phyloP scores from a whole-genome alignment of 2,329 filamentous ascomycete species.

The Pseudogymnoascus sp. region DNA sequence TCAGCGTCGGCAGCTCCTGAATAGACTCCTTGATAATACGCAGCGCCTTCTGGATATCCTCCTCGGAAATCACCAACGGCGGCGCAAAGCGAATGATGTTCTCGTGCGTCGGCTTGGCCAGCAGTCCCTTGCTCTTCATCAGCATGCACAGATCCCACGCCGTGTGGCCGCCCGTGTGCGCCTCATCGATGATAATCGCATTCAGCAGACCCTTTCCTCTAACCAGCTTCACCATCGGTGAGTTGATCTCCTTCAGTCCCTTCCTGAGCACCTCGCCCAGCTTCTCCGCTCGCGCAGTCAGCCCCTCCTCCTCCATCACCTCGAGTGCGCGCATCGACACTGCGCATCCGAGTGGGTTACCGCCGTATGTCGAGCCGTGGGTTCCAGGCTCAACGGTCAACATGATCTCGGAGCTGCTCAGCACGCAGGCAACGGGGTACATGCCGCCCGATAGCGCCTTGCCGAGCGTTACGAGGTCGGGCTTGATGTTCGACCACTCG shows the following conservation, averaged over 20 bases:
- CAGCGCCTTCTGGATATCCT: slow-evolving; percentile 71
- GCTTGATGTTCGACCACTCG: slow-evolving; percentile 91
- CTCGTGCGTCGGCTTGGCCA: slow-evolving; percentile 97
- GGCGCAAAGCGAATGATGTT: slow-evolving; percentile 99
- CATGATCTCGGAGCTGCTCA: slow-evolving; percentile 87
- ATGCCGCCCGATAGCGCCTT: slow-evolving; percentile 98
- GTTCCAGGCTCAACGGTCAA: slow-evolving; percentile 92
- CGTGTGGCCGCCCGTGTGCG: slow-evolving; percentile 71
- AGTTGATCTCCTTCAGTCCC: slow-evolving; percentile 65
- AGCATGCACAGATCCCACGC: slow-evolving; percentile 97
- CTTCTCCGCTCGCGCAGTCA: slow-evolving; percentile 73
- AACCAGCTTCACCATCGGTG: slow-evolving; percentile 71
- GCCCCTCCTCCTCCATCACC: slow-evolving; percentile 82
- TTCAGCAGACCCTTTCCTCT: slow-evolving; percentile 92
- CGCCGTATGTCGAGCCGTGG: slow-evolving; percentile 96
- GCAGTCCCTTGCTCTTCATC: slow-evolving; percentile 86
- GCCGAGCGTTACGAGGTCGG: slow-evolving; percentile 86
- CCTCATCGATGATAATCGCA: slow-evolving; percentile 91
- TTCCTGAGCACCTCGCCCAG: slow-evolving; percentile 79
- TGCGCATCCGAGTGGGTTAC: slow-evolving; percentile 90
- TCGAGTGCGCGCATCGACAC: slow-evolving; percentile 93
- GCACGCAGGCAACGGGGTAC: slow-evolving; percentile 95
- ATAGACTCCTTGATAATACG: slow-evolving; percentile 74
- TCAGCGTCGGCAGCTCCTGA: slow-evolving; percentile 65
- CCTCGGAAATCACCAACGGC: slow-evolving; percentile 85